Conservation (phyloP, 345 rosid species). For the Clausena lansium region DNA sequence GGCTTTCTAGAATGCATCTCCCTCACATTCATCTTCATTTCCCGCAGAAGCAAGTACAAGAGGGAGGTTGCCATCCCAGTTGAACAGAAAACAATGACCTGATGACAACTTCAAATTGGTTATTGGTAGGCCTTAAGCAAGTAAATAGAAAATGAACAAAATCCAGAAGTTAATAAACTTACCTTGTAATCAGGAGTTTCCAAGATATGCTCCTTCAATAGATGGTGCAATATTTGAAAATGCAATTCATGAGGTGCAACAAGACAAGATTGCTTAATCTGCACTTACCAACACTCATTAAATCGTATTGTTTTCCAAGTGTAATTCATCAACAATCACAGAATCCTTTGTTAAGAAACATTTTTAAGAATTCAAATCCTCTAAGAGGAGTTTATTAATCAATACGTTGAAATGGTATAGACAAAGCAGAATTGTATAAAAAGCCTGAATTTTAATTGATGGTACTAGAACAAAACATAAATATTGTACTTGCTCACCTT, state of each 20-base stretch:
- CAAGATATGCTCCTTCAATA: conserved; percentile 63
- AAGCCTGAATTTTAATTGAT: background rate
- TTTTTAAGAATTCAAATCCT: background rate
- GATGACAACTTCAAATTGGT: conserved; percentile 22
- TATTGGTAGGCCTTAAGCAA: conserved; percentile 18
- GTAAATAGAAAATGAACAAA: background rate
- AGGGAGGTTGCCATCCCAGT: conserved; percentile 93
- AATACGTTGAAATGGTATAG: background rate
- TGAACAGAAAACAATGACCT: conserved; percentile 91
- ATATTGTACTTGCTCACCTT: conserved; percentile 42
- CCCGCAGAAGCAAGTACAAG: conserved; percentile 63
- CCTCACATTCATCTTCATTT: conserved; percentile 79
- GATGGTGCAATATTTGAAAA: conserved; percentile 69
- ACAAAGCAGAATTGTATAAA: background rate
- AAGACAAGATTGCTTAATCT: conserved; percentile 78
- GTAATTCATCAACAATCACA: conserved; percentile 8
- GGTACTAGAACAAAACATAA: background rate
- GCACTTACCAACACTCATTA: conserved; percentile 18
- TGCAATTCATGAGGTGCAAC: conserved; percentile 73
- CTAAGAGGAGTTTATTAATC: background rate
- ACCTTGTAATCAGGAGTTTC: conserved; percentile 76
- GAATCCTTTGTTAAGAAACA: background rate
- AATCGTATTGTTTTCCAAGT: conserved; percentile 9
- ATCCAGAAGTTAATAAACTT: conserved; percentile 14
- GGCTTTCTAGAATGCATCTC: conserved; percentile 96